Conservation (phyloP, 2,329 filamentous ascomycete genomes). For the Penicillium sp. region DNA sequence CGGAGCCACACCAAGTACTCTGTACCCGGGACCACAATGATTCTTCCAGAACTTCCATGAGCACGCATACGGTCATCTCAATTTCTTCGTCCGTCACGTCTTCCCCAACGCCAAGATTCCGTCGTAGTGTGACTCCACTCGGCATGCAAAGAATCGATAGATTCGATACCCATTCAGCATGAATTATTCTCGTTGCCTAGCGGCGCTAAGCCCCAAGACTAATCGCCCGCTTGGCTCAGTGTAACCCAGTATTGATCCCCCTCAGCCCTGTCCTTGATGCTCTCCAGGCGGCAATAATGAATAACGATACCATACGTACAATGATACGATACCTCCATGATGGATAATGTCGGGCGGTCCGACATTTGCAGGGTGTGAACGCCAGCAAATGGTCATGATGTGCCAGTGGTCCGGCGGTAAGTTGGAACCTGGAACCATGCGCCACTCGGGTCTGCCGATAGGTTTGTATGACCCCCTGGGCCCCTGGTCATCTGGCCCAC, state of each 20-base stretch:
- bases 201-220: not conserved
- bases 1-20: conserved; percentile 12
- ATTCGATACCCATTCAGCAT: too few relatives aligned
- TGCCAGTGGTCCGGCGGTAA: not conserved
- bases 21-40: not conserved
- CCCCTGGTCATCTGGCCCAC: not conserved
- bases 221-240: not conserved
- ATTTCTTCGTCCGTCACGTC: too few relatives aligned
- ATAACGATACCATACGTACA: not conserved
- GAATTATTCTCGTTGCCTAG: conserved; percentile 7
- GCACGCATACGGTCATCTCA: too few relatives aligned
- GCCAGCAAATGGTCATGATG: not conserved
- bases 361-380: not conserved
- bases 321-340: not conserved
- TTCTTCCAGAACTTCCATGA: not conserved
- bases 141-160: not conserved
- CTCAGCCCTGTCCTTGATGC: not conserved
- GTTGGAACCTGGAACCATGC: not conserved
- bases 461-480: not conserved
- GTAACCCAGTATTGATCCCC: not conserved
- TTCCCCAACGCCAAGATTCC: not conserved
- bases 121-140: not conserved
- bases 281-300: not conserved
- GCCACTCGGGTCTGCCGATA: not conserved
- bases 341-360: not conserved